Percentiles rank a stretch among this genome's conserved stretches.
These are phyloP conservation scores for Thuidium tamariscinum DNA, from an alignment of 225 moss, liverwort and hornwort species.

Conservation along the genomic window DNA sequence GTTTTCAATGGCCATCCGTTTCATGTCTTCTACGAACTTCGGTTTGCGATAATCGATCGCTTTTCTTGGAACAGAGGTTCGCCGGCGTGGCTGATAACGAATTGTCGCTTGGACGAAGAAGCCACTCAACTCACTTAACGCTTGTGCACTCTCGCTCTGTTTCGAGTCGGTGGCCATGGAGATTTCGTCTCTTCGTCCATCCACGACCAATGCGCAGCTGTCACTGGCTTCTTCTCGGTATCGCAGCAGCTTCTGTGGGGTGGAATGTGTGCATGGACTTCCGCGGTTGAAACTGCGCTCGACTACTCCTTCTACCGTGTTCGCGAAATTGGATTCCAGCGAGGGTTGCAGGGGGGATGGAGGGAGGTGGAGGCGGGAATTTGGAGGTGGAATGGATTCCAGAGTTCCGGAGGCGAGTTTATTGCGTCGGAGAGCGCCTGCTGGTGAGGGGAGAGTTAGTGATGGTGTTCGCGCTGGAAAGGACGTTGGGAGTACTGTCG, in stretches of 20 bases:
- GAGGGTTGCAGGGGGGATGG: not conserved
- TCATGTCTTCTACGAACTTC: not conserved
- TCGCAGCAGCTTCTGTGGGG: not conserved
- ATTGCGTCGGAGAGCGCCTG: constrained; percentile 1
- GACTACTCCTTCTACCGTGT: not conserved
- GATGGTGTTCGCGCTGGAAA: constrained; percentile 1
- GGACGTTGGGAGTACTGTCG: constrained; percentile 10
- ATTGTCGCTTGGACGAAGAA: not conserved
- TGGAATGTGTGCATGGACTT: not conserved
- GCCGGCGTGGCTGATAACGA: not conserved
- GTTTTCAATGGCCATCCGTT: not conserved
- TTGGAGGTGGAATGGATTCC: not conserved
- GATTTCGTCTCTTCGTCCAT: constrained; percentile 18
- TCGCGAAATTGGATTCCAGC: not conserved
- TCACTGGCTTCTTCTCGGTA: not conserved
- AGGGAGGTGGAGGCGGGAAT: not conserved
- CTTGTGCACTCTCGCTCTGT: not conserved
- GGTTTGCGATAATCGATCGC: not conserved
- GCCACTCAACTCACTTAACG: too few species aligned
- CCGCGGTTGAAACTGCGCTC: not conserved
- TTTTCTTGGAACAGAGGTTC: not conserved
- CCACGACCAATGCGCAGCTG: constrained; percentile 16
- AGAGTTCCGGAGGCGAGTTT: not conserved
- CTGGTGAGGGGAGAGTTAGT: not conserved
- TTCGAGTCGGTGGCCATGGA: constrained; percentile 14